Base-by-base conservation (phyloP, 345 rosid species). In the Clarkia xantiana region DNA sequence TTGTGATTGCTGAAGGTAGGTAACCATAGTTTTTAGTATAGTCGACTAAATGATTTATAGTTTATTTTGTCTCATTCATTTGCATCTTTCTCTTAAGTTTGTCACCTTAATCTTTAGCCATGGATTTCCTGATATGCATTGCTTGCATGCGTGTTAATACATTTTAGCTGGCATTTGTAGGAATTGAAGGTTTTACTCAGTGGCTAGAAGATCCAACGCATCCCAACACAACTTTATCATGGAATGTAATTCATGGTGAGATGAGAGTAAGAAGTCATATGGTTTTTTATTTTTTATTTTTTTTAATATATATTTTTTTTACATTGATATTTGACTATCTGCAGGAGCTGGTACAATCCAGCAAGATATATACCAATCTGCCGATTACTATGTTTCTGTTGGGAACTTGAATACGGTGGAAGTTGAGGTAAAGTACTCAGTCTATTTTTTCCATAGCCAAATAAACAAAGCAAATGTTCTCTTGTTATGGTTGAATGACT, bases 191-290 rank as follows among this genome's bases (percentile, higher is more conserved):
- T 63, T 75, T 91, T 65, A 53, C 79, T 53, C 76, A 71, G 53
- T 91, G 99, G 99, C 79, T 75, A 17, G 74, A 76, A 49, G 76
- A 91, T 61, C 95, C 95, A 53, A 71, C 95, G 47, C 76, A 79
- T 75, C 84, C 97, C 45, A 81, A 84, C 77, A 71, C 80, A 20
- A 76, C 94, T 36, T 58, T 84, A 53, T 81, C 93, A 29, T 88
- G 97, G 97, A 81, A 80, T 57, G 56, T 78, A 57, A 64, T 88
- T 66, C 74, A 72, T 45, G 94, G 94, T 76, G 52, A 74, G 81
- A 45, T 46, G 38, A 41, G 39, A 46, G 53, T 45, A 44, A 47
- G 25, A 49, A 51, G 16, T 51, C 14, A 57, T 51, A 45, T 42
- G 46, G 6, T 34, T 39, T 18, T 42, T 25, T 57, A 55, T 43